Evolutionary conservation across 306 rosid species (phyloP), one percentile per base, ranked within the genome.

Genomic region (Cicer yamashitae): DNA sequence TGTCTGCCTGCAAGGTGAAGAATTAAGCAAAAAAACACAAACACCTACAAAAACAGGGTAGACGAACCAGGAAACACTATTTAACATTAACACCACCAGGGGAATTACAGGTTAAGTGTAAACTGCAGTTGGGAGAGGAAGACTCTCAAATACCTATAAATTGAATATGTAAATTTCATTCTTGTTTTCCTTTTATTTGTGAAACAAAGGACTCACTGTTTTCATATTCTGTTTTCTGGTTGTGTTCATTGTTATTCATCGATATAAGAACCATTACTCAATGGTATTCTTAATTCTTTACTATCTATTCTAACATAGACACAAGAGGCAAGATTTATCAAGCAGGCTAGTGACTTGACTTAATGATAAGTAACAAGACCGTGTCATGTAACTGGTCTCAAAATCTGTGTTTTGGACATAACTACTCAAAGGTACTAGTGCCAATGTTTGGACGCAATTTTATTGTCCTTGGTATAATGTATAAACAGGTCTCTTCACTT

Each of bases 1-100:
- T 83, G 75, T 92, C 98, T 50, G 61, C 84, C 96, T 92, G 91
- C 82, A 72, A 79, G 61, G 69, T 15, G 65, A 82, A 46, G 53
- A 47, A 52, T 79, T 79, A 84, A 74, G 72, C 48, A 71, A 74
- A 9, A 41, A 65, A 64, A 17, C 37, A 63, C 25, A 52, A 44
- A 41, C 14, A 13, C 63, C 8, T 18, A 37, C 70, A 58, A 59
- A 58, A 62, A 67, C 70, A 41, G 3, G 48, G 63, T 66, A 12
- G 25, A 71, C 65, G 46, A 56, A 18, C 67, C 30, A 57, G 63
- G 37, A 67, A 20, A 50, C 34, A 51, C 39, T 2, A 59, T 45
- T 20, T 53, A 50, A 65, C 48, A 69, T 63, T 53, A 50, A 65
- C 48, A 69, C 34, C 7, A 8, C 48, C 25, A 66, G 13, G 43